Evolutionary conservation across 75 land plant genomes (phyloP).

Genomic region (Picea glauca): DNA sequence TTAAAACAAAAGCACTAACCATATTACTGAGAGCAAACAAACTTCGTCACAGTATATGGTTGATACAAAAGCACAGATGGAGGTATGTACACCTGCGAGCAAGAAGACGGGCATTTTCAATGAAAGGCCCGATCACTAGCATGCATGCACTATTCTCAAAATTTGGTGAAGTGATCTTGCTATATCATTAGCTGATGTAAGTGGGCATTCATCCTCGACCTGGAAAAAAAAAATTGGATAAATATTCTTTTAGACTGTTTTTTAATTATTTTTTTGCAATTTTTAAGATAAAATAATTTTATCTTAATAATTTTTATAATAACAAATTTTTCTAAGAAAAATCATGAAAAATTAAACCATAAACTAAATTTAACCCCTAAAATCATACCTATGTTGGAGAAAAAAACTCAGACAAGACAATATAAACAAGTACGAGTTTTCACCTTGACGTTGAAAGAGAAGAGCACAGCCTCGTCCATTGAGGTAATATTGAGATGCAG

Average conservation of each 20-base stretch:
- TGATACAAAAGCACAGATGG: background rate
- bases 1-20: background rate
- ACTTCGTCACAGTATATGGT: background rate
- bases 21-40: background rate
- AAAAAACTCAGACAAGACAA: background rate
- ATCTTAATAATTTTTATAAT: no score
- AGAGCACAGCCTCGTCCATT: conserved; percentile 52
- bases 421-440: background rate
- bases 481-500: conserved; percentile 77
- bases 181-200: conserved; percentile 4
- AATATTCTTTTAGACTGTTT: background rate
- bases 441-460: conserved; percentile 79
- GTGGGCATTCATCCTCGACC: conserved; percentile 5
- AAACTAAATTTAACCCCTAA: no score
- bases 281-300: background rate
- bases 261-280: background rate
- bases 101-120: background rate
- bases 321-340: no score
- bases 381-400: background rate
- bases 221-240: background rate
- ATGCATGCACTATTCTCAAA: conserved; percentile 8
- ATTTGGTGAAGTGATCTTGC: conserved; percentile 3
- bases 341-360: no score
- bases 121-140: background rate
- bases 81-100: background rate